Percentiles rank a stretch among this genome's conserved stretches.
These are phyloP conservation scores for Dacryopinax primogenitus DNA, from an alignment of 768 basidiomycete species.

Conservation along the genomic window DNA sequence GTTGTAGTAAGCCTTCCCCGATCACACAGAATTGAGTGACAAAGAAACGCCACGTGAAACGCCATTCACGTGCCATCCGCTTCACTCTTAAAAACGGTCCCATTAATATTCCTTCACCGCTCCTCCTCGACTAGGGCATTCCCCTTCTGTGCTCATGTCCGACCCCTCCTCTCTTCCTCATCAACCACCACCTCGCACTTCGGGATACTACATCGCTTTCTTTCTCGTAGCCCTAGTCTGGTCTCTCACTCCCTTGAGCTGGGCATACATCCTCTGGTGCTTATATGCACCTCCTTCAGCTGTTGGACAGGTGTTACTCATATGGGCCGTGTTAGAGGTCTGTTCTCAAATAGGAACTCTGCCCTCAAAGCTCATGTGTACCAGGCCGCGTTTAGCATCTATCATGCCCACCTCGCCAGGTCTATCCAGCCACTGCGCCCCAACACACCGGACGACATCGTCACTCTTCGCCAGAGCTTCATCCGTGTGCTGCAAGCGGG, in stretches of 20 bases:
- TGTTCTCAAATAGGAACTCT: conserved; percentile 6
- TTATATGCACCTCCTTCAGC: conserved; percentile 33
- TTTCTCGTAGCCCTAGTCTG: conserved; percentile 45
- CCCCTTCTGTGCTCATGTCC: no score
- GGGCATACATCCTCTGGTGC: conserved; percentile 42
- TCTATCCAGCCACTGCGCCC: conserved; percentile 39
- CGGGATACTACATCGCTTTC: conserved; percentile 44
- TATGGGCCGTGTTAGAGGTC: conserved; percentile 14
- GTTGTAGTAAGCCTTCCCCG: no score
- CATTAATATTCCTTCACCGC: no score
- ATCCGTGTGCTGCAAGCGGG: conserved; percentile 53
- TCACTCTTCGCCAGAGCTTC: conserved; percentile 48
- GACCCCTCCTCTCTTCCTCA: background rate
- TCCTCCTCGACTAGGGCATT: no score
- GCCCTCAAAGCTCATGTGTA: background rate
- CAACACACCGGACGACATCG: conserved; percentile 34
- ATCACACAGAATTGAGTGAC: no score
- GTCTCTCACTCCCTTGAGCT: conserved; percentile 48
- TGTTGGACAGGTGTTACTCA: conserved; percentile 10
- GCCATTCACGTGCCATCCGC: no score
- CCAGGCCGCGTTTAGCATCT: conserved; percentile 57
- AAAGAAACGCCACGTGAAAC: no score
- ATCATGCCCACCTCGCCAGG: conserved; percentile 42
- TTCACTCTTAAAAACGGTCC: no score
- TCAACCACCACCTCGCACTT: background rate